Evolutionary conservation across 2,329 filamentous ascomycete genomes (phyloP).

Genomic region (Pyrenophora teres): DNA sequence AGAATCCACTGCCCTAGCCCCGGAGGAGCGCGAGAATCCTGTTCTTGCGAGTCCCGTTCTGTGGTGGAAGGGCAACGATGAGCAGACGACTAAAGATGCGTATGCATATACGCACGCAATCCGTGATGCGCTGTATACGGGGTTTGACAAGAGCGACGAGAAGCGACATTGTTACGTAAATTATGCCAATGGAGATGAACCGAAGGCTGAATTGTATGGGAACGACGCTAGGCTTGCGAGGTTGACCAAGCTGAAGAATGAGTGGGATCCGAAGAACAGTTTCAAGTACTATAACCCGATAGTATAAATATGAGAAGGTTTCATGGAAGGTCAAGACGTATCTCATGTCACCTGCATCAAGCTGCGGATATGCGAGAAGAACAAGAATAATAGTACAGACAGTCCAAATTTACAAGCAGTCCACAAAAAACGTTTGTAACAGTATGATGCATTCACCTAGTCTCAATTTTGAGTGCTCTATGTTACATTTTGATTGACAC

Average conservation of each 20-base stretch:
- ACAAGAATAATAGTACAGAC: too few relatives aligned
- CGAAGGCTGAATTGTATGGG: constrained; percentile 37
- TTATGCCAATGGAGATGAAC: constrained; percentile 41
- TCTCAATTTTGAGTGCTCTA: too few relatives aligned
- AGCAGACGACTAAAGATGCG: constrained; percentile 15
- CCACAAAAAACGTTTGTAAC: too few relatives aligned
- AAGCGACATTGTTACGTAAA: constrained; percentile 39
- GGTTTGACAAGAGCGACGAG: constrained; percentile 9
- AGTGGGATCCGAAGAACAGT: constrained; percentile 34
- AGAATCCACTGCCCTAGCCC: constrained; percentile 15
- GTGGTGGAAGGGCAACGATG: constrained; percentile 22
- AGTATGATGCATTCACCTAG: too few relatives aligned
- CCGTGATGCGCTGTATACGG: constrained; percentile 17
- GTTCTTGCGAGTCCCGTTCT: constrained; percentile 18
- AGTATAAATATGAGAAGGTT: neutral
- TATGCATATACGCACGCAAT: constrained; percentile 14
- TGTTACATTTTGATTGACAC: too few relatives aligned
- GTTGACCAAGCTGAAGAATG: constrained; percentile 34
- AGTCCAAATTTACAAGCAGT: too few relatives aligned
- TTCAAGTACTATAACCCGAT: constrained; percentile 38
- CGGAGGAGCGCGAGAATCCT: constrained; percentile 43
- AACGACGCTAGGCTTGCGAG: constrained; percentile 32
- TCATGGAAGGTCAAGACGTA: neutral
- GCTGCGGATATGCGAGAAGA: too few relatives aligned
- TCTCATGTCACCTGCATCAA: too few relatives aligned